phyloP scores from a whole-genome alignment of 495 filamentous ascomycete species.

The Hypoxylon fragiforme region DNA sequence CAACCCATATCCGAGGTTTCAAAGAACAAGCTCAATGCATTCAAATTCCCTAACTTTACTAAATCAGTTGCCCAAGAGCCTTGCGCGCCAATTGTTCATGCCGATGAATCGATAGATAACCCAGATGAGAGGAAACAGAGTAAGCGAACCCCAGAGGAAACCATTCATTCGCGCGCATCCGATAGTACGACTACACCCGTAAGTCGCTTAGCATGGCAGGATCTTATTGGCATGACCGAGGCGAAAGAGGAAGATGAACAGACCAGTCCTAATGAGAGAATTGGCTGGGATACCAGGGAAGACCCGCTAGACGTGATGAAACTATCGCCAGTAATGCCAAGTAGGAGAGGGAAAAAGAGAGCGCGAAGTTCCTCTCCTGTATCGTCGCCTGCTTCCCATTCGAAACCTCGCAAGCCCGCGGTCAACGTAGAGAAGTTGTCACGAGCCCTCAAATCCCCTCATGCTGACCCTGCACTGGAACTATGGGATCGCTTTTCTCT shows the following conservation, averaged over 20 bases:
- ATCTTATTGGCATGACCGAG: slow-evolving; percentile 76
- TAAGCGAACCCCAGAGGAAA: slow-evolving; percentile 5
- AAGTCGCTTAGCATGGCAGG: slow-evolving; percentile 72
- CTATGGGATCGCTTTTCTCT: slow-evolving; percentile 80
- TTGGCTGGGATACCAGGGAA: slow-evolving; percentile 45
- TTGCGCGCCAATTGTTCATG: neutral
- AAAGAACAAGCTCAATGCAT: slow-evolving; percentile 54
- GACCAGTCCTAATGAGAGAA: slow-evolving; percentile 51
- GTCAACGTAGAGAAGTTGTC: slow-evolving; percentile 56
- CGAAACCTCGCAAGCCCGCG: slow-evolving; percentile 35
- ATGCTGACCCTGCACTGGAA: slow-evolving; percentile 79
- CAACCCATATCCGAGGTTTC: slow-evolving; percentile 52
- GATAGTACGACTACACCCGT: slow-evolving; percentile 71
- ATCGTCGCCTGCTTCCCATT: slow-evolving; percentile 60
- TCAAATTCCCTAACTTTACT: slow-evolving; percentile 43
- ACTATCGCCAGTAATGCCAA: slow-evolving; percentile 50
- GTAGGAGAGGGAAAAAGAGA: slow-evolving; percentile 66
- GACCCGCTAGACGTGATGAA: slow-evolving; percentile 43
- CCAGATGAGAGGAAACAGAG: slow-evolving; percentile 24
- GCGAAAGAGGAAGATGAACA: slow-evolving; percentile 38
- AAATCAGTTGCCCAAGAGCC: slow-evolving; percentile 8
- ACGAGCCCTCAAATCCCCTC: slow-evolving; percentile 68
- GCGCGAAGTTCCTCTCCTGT: slow-evolving; percentile 79
- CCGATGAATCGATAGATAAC: neutral
- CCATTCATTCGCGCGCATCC: slow-evolving; percentile 14